Evolutionary conservation across 257 asterid species (phyloP), one percentile per base, ranked within the genome.

Genomic region (Salvia rosmarinus): DNA sequence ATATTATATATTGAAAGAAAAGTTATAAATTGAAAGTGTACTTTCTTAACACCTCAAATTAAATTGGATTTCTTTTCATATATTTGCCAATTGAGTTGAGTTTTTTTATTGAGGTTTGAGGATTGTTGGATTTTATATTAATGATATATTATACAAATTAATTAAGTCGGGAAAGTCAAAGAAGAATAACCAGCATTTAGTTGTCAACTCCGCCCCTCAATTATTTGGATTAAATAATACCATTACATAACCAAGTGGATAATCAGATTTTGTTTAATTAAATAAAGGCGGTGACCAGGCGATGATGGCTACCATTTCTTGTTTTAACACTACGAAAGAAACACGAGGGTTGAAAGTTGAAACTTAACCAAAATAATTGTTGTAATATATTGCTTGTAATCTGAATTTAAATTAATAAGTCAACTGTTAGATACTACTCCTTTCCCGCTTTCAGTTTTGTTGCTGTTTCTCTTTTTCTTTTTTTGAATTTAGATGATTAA

Each of bases 261-360:
- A 13, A 32, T 21, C 16, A 4, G 0, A 4, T n/a, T 25, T 68
- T 67, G 19, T 35, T 69, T 40, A 50, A 16, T 42, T 25, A 11
- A 42, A 62, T 62, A 70, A 69, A 42, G n/a, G 60, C 9, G 30
- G 59, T 51, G 30, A 25, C 5, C 9, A n/a, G 13, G 51, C 66
- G 70, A 37, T 71, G 58, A 6, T 28, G 66, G 54, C 37, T 42
- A 39, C 73, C 46, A 30, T 10, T 28, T 21, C 68, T 55, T 16
- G 44, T 55, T 37, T 64, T 37, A 65, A 65, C 52, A 56, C 40
- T 62, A 2, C 67, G 75, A 67, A 59, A 40, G 75, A 72, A 72
- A 78, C 82, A 7, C 49, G 30, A 68, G 25, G 65, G 78, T 72
- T 72, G 82, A 77, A 70, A 35, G 75, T 72, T 72, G 82, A 77